These are phyloP conservation scores for Quercus cerris DNA, from an alignment of 306 rosid genomes.

Conservation along the genomic window DNA sequence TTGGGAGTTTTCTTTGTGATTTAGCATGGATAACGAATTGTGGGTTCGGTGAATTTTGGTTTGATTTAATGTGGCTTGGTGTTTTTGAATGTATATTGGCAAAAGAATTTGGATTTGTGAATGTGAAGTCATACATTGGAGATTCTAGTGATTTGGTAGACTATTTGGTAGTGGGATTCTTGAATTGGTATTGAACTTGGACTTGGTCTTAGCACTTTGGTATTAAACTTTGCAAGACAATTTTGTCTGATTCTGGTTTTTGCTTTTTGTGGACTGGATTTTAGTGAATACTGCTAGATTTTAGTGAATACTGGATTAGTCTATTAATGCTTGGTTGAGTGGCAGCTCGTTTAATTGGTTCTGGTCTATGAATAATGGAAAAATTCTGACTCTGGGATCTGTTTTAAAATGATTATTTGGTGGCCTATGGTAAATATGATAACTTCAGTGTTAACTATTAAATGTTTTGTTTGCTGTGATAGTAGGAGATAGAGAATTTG, in stretches of 20 bases:
- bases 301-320: too few relatives aligned
- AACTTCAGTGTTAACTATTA: neutral
- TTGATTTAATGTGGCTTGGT: neutral
- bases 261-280: neutral
- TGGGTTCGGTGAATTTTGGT: constrained; percentile 17
- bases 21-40: neutral
- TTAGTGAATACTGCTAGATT: neutral
- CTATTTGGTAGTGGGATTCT: constrained; percentile 4
- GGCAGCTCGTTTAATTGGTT: neutral
- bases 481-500: neutral
- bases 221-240: constrained; percentile 17
- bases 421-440: neutral
- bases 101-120: constrained; percentile 9
- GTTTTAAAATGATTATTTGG: neutral
- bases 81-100: constrained; percentile 3
- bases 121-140: constrained; percentile 17
- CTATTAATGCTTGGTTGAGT: neutral
- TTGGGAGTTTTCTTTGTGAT: constrained; percentile 13
- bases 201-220: neutral
- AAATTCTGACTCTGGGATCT: neutral
- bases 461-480: neutral
- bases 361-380: neutral
- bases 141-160: constrained; percentile 20
- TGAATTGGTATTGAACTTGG: neutral
- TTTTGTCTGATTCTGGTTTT: neutral